Percentiles rank a stretch among this genome's conserved stretches.
phyloP scores from a whole-genome alignment of 116 monocot genomes.

The Papilionanthe hybrid region DNA sequence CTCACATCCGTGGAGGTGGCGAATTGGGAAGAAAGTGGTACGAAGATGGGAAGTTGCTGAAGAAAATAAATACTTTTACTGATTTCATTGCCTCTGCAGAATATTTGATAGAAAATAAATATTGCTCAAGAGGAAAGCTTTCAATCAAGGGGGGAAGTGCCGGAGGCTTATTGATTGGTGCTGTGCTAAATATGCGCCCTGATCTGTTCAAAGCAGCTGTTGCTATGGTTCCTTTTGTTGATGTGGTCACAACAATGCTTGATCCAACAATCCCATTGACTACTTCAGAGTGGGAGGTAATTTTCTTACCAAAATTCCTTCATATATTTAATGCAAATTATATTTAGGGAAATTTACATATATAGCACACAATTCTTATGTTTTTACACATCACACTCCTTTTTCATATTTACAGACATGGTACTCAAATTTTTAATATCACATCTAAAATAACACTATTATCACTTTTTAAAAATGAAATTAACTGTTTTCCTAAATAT shows the following conservation, averaged over 20 bases:
- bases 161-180: constrained; percentile 90
- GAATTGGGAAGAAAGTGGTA: constrained; percentile 99
- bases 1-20: constrained; percentile 95
- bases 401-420: too few species aligned
- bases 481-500: too few species aligned
- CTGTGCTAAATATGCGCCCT: constrained; percentile 91
- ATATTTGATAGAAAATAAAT: constrained; percentile 79
- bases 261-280: constrained; percentile 96
- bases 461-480: too few species aligned
- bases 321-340: not conserved
- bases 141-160: constrained; percentile 93
- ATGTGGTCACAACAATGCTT: constrained; percentile 88
- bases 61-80: constrained; percentile 84
- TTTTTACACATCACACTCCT: too few species aligned
- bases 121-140: constrained; percentile 76
- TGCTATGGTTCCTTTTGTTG: constrained; percentile 94
- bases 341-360: too few species aligned
- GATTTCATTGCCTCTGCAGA: constrained; percentile 94
- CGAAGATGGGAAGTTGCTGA: constrained; percentile 86
- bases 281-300: constrained; percentile 94
- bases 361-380: too few species aligned
- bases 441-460: too few species aligned
- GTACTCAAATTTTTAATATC: too few species aligned
- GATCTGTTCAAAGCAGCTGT: constrained; percentile 90
- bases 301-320: constrained; percentile 12